Base-by-base conservation (phyloP, 192 early-diverging fungal species). In the Coemansia brasiliensis region DNA sequence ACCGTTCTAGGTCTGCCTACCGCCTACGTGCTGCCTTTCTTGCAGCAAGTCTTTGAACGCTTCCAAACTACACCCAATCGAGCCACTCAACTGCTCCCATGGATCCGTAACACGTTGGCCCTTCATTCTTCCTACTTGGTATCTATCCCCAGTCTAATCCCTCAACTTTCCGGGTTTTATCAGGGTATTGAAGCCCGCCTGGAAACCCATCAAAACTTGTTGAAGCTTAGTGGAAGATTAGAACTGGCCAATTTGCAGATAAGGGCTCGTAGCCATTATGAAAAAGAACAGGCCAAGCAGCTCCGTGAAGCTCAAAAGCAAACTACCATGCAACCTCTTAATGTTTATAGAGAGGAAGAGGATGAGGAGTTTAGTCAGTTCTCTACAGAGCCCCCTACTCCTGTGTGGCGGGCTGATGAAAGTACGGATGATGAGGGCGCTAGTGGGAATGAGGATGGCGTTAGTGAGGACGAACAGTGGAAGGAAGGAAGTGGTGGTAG, bases 41-140 rank as follows among this genome's bases (percentile, higher is more conserved):
- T 79, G 39, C 76, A 79, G 70, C 76, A 79, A 58, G 62, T 79
- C 37, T 65, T 79, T 55, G 50, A 57, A 35, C 61, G 76, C 29
- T 65, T 79, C 61, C 70, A 73, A 3, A 5, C 56, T 2, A 57
- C 43, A 5, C 70, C 76, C 2, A 39, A 38, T 2, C 55, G 70
- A 2, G 76, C 76, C 35, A 13, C 38, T 1, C 51, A 68, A 50
- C 61, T 79, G 22, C 46, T 79, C 11, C 65, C 66, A 1, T 79
- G 76, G 76, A 59, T 79, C 32, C 61, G 65, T 24, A 50, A 27
- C 58, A 62, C 63, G 1, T 42, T 79, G 44, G 52, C 66, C 0
- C 21, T 69, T 27, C 76, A 79, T 48, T 67, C 76, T 7, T 60
- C 76, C 13, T 67, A 79, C 35, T 35, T 79, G 25, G 55, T 54